Evolutionary conservation across 148 eudicot species (phyloP).

Genomic region (Persicaria maculosa): DNA sequence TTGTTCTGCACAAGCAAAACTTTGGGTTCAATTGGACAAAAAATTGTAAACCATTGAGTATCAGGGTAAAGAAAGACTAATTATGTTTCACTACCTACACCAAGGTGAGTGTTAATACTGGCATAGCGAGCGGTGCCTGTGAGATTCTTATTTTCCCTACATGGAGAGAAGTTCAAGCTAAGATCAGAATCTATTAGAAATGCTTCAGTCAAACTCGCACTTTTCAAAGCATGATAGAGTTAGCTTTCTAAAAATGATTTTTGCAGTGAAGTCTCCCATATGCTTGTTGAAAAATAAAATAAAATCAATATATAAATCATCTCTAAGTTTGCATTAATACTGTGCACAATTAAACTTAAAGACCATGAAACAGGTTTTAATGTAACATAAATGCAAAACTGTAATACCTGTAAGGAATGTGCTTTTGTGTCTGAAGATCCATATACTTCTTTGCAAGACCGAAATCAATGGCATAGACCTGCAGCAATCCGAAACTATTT

Average conservation of each 20-base stretch:
- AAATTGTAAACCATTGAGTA: neutral
- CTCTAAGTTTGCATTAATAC: neutral
- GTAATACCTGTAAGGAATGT: constrained; percentile 18
- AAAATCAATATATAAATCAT: no score
- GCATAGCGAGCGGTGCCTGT: constrained; percentile 60
- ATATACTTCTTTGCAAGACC: constrained; percentile 24
- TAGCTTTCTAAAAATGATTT: no score
- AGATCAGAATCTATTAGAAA: neutral
- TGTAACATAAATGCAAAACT: neutral
- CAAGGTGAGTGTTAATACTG: constrained; percentile 54
- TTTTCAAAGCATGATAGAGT: no score
- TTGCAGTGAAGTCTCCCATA: no score
- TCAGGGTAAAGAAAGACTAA: constrained; percentile 4
- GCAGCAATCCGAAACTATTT: constrained; percentile 10
- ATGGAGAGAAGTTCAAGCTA: neutral
- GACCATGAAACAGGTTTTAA: neutral
- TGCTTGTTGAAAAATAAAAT: no score
- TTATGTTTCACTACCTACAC: constrained; percentile 35
- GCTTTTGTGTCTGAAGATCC: constrained; percentile 25
- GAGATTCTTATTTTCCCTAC: constrained; percentile 47
- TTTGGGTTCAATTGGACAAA: neutral
- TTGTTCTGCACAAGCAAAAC: constrained; percentile 33
- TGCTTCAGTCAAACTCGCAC: neutral
- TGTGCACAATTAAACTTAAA: neutral
- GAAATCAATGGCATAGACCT: constrained; percentile 32